A percentile compares a stretch with the other conserved stretches of the same genome.
Conservation (phyloP, 2,329 filamentous ascomycete genomes). For the Talaromyces sp. region DNA sequence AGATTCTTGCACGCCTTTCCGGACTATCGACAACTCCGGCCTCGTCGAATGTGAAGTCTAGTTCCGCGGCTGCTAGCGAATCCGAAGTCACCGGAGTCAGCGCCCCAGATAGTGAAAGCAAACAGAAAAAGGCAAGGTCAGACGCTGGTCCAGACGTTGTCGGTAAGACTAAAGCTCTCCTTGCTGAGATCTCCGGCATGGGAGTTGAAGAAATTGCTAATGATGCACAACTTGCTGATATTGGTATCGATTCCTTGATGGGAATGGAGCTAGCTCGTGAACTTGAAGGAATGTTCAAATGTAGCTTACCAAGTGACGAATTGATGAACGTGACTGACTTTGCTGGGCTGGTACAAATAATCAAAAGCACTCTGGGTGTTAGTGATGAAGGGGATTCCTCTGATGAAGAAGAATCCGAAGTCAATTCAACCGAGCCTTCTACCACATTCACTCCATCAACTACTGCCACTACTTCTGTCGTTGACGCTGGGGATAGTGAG, state of each 20-base stretch:
- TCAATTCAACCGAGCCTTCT: conserved; percentile 5
- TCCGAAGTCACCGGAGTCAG: not conserved
- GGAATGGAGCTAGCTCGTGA: conserved; percentile 49
- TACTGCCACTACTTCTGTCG: conserved; percentile 9
- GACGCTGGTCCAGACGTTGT: conserved; percentile 13
- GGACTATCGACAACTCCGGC: not conserved
- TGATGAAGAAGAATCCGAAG: conserved; percentile 10
- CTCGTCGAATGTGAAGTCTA: not conserved
- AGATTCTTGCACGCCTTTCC: conserved; percentile 14
- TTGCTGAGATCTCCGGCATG: conserved; percentile 31
- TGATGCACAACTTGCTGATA: conserved; percentile 32
- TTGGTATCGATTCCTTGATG: conserved; percentile 49
- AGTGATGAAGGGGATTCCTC: not conserved
- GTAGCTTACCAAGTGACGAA: conserved; percentile 27
- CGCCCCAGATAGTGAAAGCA: not conserved
- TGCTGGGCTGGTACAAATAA: conserved; percentile 8
- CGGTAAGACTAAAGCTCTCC: conserved; percentile 7
- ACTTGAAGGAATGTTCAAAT: conserved; percentile 31
- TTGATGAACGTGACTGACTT: conserved; percentile 30
- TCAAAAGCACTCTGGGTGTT: conserved; percentile 10
- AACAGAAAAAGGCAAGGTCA: conserved; percentile 3
- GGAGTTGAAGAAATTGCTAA: conserved; percentile 36
- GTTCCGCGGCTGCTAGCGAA: not conserved
- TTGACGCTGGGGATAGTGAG: conserved; percentile 28
- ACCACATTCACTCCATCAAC: conserved; percentile 10